Evolutionary conservation across 1,284 basidiomycete genomes (phyloP), one percentile per base, ranked within the genome.

Genomic region (Rhizoctonia solani): DNA sequence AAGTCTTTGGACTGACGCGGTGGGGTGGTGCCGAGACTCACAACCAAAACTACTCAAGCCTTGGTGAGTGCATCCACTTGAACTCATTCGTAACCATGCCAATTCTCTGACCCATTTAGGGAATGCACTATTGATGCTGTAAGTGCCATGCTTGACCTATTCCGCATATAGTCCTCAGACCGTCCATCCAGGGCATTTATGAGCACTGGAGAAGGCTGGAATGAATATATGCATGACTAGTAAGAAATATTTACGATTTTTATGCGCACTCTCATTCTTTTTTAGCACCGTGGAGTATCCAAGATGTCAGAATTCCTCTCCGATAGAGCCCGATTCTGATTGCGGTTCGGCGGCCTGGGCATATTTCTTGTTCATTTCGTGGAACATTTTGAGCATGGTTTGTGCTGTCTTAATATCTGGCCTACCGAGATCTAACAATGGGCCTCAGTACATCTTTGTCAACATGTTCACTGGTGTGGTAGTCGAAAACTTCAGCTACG

Each of bases 331-430:
- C 5, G 82, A 89, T 32, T 90, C 92, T 0, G 96, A 99, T 77
- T 99, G 96, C 73, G 96, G 96, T 13, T 95, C 91, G 72, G 77
- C 83, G 6, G 81, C 81, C 3, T 97, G 95, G 89, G 88, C 95
- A 0, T 95, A 89, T 75, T 81, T 84, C 0, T 80, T 99, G 29
- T 98, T 98, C 79, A 97, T 98, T 73, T 85, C 90, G 0, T 99
- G 96, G 96, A 98, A 98, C 76, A 80, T 99, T 42, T 81, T 98
- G 54, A 95, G 92, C 83, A 98, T 98, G 93, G 93, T 93, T 72
- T 74, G 87, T 74, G 41, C n/a, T 63, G 69, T 72, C 71, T 69
- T 14, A 9, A 5, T 6, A 11, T 6, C 44, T 21, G 19, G 8
- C 6, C 9, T 11, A 19, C 5, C 11, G 6, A 46, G 13, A 25